A percentile compares a stretch with the other conserved stretches of the same genome.
These are phyloP conservation scores for Lasiodiplodia gonubiensis DNA, from an alignment of 2,329 filamentous ascomycete genomes.

Conservation along the genomic window DNA sequence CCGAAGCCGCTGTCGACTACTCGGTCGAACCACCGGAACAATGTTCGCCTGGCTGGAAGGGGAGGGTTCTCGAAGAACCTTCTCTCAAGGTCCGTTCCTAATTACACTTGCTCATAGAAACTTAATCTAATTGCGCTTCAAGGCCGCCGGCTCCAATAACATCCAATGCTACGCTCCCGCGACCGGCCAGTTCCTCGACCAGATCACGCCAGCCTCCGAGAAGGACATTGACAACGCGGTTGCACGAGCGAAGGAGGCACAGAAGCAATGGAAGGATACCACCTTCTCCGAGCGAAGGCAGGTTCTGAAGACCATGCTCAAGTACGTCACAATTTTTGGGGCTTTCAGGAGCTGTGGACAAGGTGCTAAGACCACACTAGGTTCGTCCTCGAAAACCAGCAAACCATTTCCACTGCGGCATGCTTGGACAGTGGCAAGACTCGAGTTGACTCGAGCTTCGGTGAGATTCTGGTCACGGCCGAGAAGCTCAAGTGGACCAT, in stretches of 20 bases:
- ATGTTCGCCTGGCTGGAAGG: slow-evolving; percentile 59
- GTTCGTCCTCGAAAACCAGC: slow-evolving; percentile 86
- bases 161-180: slow-evolving; percentile 90
- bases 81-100: slow-evolving; percentile 60
- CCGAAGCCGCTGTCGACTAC: slow-evolving; percentile 61
- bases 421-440: slow-evolving; percentile 96
- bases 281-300: slow-evolving; percentile 77
- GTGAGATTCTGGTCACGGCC: slow-evolving; percentile 90
- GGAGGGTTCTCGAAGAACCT: slow-evolving; percentile 63
- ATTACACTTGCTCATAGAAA: neutral
- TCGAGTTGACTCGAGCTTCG: slow-evolving; percentile 89
- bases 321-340: slow-evolving; percentile 46
- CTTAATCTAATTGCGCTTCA: slow-evolving; percentile 30
- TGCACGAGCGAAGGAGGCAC: slow-evolving; percentile 73
- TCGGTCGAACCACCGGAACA: slow-evolving; percentile 66
- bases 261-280: slow-evolving; percentile 77
- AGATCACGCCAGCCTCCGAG: slow-evolving; percentile 75
- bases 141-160: slow-evolving; percentile 65
- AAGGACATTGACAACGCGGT: slow-evolving; percentile 81
- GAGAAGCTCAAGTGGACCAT: slow-evolving; percentile 97
- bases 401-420: slow-evolving; percentile 81
- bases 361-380: slow-evolving; percentile 38
- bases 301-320: slow-evolving; percentile 81
- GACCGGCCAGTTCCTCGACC: slow-evolving; percentile 81
- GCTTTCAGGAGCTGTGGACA: neutral